Base-by-base conservation (phyloP, 164 flowering plant species). In the Macadamia tetraphylla region DNA sequence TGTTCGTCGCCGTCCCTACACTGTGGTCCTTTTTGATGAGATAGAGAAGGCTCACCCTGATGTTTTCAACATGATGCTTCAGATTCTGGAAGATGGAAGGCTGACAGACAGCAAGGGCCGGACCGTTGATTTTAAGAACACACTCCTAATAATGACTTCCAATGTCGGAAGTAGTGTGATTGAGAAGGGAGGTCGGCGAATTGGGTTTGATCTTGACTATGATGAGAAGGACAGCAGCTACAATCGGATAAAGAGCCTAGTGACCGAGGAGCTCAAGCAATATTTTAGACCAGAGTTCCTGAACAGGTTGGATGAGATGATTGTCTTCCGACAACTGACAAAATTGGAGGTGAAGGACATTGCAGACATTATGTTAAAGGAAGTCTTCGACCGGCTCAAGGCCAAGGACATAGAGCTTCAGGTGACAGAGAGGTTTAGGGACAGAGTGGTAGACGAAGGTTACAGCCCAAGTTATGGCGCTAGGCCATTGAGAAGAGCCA, bases 1-100 rank as follows among this genome's bases (percentile, higher is more conserved):
- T 18, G 97, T 91, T 64, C 66, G 92, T 6, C 85, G 94, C 32
- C 83, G 90, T 0, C 94, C 94, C 13, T 87, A 91, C 69, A 87
- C 93, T 11, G 87, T 91, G 0, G 93, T 91, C 6, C 91, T 91
- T 58, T 87, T 87, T 73, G 97, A 91, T 67, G 97, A 91, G 75
- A 91, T 91, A 48, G 97, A 91, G 76, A 91, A 91, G 77, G 97
- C 97, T 23, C 97, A 91, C 70, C 97, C 97, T 1, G 95, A 89
- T 76, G 95, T 91, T 60, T 89, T 91, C 83, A 91, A 91, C 85
- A 84, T 91, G 88, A 91, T 91, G 97, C 93, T 91, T 75, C 97
- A 91, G 70, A 89, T 91, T 64, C 84, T 91, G 15, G 95, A 91
- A 73, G 97, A 91, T 67, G 95, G 97, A 9, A 74, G 97, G 73